Evolutionary conservation across 1,284 basidiomycete species (phyloP).

Genomic region (Kalmanozyma brasiliensis): DNA sequence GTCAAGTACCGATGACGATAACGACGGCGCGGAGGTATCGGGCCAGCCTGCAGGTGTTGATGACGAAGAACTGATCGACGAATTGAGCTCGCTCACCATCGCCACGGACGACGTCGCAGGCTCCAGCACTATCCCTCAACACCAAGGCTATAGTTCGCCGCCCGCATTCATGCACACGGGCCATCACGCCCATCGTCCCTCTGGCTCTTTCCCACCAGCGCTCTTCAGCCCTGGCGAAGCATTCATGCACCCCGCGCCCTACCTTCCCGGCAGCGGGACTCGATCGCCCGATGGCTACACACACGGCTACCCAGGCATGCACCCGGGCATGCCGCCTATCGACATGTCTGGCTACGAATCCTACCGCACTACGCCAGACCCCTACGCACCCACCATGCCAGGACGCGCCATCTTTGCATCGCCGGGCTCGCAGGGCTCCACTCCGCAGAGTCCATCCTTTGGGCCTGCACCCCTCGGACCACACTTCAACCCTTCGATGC

Average conservation of each 20-base stretch:
- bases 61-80: constrained; percentile 20
- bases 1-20: constrained; percentile 5
- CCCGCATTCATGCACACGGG: constrained; percentile 13
- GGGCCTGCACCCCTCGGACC: constrained; percentile 31
- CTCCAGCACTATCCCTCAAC: constrained; percentile 4
- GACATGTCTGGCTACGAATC: constrained; percentile 56
- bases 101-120: constrained; percentile 11
- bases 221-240: constrained; percentile 33
- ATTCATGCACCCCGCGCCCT: constrained; percentile 37
- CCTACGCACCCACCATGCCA: constrained; percentile 50
- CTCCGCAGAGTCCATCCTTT: constrained; percentile 45
- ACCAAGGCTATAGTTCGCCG: constrained; percentile 24
- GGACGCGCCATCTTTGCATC: constrained; percentile 47
- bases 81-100: constrained; percentile 24
- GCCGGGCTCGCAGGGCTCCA: constrained; percentile 44
- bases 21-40: constrained; percentile 6
- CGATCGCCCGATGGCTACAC: constrained; percentile 43
- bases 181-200: constrained; percentile 31
- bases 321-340: constrained; percentile 37
- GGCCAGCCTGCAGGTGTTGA: constrained; percentile 14
- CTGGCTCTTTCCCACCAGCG: constrained; percentile 35
- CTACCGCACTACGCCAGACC: constrained; percentile 56
- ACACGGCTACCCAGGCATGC: constrained; percentile 31
- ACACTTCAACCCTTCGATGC: constrained; percentile 28
- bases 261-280: constrained; percentile 28